Evolutionary conservation across 176 grass and related monocot species (phyloP), one percentile per base, ranked within the genome.

Genomic region (Typha latifolia): DNA sequence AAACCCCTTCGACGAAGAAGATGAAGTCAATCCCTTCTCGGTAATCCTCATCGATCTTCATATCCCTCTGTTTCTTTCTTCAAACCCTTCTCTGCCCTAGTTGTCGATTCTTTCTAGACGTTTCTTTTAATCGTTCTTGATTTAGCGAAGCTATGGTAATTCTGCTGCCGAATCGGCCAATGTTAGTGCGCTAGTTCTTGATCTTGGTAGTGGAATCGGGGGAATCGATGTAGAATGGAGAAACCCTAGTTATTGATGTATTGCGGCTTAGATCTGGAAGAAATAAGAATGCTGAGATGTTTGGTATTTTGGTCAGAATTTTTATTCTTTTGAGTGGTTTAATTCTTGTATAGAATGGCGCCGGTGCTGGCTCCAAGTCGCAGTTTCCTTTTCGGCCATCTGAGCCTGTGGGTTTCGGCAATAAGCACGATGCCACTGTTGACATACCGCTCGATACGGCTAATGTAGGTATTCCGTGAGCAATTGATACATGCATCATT

Each of bases 381-480:
- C 69, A 66, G 77, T 43, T 84, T 9, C 74, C 62, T 11, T 43
- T 43, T 10, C 37, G 37, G 5, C 7, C 37, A 43, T 43, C 37
- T 43, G 37, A 43, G 7, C 37, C 37, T 43, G 20, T 3, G 22
- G 71, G 63, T 2, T 51, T 84, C 64, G 80, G 86, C 7, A 56
- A 67, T 70, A 88, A 78, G 67, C 53, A 72, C 71, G 74, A 51
- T 19, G 86, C 78, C 11, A 84, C 81, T 37, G 79, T 81, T 2
- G 78, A 88, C 29, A 77, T 88, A 13, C 86, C 85, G 10, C 67
- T 88, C 15, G 63, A 74, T 67, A 70, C 77, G 26, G 1, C 26
- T 24, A 12, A n/a, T 69, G 51, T 74, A 62, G 26, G 69, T 62
- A 32, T 20, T 47, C 3, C 12, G 13, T 31, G 15, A 11, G 12